Evolutionary conservation across 345 rosid genomes (phyloP).

Genomic region (Raphanus sativus): DNA sequence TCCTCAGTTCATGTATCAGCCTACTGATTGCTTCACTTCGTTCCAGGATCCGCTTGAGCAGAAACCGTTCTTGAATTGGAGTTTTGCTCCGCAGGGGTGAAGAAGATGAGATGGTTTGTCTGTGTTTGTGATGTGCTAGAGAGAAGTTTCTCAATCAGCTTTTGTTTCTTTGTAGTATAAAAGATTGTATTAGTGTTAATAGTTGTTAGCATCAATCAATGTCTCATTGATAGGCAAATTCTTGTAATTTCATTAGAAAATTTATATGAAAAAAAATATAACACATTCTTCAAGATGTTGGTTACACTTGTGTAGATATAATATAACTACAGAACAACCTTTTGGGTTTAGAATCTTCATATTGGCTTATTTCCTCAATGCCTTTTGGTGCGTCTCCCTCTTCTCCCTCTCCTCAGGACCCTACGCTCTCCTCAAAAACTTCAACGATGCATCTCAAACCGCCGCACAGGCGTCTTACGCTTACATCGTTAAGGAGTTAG

Average conservation of each 20-base stretch:
- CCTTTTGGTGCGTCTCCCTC: slow-evolving; percentile 42
- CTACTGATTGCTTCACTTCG: slow-evolving; percentile 19
- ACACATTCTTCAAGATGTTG: slow-evolving; percentile 23
- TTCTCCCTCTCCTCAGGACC: slow-evolving; percentile 65
- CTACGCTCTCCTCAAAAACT: slow-evolving; percentile 75
- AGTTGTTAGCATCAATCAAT: slow-evolving; percentile 30
- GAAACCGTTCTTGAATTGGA: slow-evolving; percentile 40
- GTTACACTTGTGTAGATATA: slow-evolving; percentile 19
- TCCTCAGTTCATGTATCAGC: slow-evolving; percentile 49
- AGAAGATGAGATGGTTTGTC: neutral
- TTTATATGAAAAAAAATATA: neutral
- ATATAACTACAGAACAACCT: neutral
- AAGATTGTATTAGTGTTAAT: slow-evolving; percentile 30
- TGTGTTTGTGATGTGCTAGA: slow-evolving; percentile 11
- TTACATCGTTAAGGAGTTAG: slow-evolving; percentile 69
- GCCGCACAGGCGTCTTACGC: slow-evolving; percentile 59
- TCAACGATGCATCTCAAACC: slow-evolving; percentile 71
- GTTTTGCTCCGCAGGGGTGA: slow-evolving; percentile 25
- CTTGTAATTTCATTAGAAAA: slow-evolving; percentile 18
- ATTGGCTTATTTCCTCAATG: neutral
- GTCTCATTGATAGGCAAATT: slow-evolving; percentile 27
- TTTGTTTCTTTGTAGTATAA: slow-evolving; percentile 21
- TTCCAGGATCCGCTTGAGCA: slow-evolving; percentile 34
- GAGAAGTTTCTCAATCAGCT: slow-evolving; percentile 4
- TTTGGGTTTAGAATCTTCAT: neutral